Evolutionary conservation across 768 basidiomycete species (phyloP).

Genomic region (Tylopilus rubrobrunneus): DNA sequence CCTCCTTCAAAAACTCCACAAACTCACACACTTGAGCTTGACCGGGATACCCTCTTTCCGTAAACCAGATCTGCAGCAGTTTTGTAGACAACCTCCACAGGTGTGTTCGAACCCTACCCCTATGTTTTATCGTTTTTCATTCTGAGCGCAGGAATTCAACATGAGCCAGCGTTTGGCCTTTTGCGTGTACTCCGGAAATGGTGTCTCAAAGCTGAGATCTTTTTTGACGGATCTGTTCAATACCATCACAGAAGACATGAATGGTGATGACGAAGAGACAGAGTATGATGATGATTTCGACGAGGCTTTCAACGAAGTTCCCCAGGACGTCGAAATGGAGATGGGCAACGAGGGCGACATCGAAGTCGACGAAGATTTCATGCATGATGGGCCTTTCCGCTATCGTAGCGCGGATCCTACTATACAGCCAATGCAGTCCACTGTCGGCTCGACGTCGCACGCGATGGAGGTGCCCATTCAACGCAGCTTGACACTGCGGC

Average conservation of each 20-base stretch:
- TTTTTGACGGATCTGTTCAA: conserved; percentile 76
- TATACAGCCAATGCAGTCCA: conserved; percentile 13
- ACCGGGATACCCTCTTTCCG: conserved; percentile 97
- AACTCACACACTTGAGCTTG: conserved; percentile 90
- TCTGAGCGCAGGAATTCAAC: conserved; percentile 73
- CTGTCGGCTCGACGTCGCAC: conserved; percentile 8
- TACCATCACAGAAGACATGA: conserved; percentile 66
- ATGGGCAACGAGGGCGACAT: conserved; percentile 37
- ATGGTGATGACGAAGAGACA: conserved; percentile 60
- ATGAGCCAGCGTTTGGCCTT: conserved; percentile 84
- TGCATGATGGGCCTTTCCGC: conserved; percentile 30
- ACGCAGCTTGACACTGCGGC: conserved; percentile 25
- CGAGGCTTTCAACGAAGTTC: conserved; percentile 31
- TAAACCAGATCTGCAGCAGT: conserved; percentile 78
- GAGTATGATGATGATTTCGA: conserved; percentile 54
- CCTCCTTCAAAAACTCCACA: conserved; percentile 82
- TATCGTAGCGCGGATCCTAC: conserved; percentile 17
- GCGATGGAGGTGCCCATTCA: conserved; percentile 29
- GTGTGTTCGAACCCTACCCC: conserved; percentile 42
- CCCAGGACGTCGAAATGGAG: conserved; percentile 32
- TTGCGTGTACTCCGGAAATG: conserved; percentile 94
- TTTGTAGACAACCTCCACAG: conserved; percentile 83
- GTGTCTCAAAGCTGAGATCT: conserved; percentile 76
- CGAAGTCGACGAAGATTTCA: conserved; percentile 45
- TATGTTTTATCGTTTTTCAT: conserved; percentile 1